phyloP scores from a whole-genome alignment of 345 rosid species.

The Gossypium anomalum region DNA sequence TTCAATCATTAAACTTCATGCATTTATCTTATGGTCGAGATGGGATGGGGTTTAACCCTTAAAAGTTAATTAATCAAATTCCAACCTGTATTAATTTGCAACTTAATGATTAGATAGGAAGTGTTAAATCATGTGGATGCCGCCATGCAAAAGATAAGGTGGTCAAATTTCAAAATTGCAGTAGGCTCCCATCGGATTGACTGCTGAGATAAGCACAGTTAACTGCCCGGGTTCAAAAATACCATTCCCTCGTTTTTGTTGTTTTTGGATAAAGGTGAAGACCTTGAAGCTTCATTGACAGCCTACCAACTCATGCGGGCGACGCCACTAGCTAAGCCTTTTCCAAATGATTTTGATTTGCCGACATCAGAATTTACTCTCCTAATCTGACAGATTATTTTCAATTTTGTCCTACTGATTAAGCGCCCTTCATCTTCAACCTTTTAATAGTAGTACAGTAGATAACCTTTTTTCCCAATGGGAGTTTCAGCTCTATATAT shows the following conservation, averaged over 20 bases:
- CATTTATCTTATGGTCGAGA: background rate
- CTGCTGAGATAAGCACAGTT: background rate
- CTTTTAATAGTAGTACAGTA: background rate
- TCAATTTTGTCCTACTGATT: background rate
- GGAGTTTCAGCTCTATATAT: too few relatives aligned
- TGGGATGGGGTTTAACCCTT: too few relatives aligned
- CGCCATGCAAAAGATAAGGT: background rate
- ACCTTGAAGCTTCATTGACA: background rate
- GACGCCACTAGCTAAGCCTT: too few relatives aligned
- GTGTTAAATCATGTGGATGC: background rate
- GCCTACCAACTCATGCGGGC: background rate
- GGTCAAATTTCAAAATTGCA: background rate
- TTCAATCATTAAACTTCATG: too few relatives aligned
- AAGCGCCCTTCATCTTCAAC: background rate
- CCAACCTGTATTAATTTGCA: background rate
- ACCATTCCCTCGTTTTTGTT: background rate
- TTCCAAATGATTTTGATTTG: background rate
- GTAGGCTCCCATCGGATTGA: constrained; percentile 1
- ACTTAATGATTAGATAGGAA: background rate
- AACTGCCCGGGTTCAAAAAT: background rate
- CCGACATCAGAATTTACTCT: background rate
- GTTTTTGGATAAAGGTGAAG: too few relatives aligned
- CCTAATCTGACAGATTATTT: background rate
- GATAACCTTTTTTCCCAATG: too few relatives aligned
- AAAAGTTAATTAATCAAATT: too few relatives aligned